Conservation (phyloP, 257 asterid species). For the Solanum neorickii region DNA sequence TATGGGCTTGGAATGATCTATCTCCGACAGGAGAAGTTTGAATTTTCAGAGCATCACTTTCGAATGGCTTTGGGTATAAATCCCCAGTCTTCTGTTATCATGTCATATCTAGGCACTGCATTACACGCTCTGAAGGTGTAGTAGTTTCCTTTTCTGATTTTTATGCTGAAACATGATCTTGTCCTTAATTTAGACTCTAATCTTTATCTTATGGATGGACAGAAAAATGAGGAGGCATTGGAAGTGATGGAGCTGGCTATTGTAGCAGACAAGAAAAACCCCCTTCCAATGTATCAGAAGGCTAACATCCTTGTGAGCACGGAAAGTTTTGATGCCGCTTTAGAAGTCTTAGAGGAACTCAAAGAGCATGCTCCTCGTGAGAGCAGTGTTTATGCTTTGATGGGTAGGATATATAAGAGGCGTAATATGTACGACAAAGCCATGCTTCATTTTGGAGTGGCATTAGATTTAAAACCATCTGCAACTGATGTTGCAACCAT, state of each 20-base stretch:
- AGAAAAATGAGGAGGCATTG: conserved; percentile 75
- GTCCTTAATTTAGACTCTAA: not conserved
- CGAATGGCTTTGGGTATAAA: conserved; percentile 82
- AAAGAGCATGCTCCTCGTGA: conserved; percentile 87
- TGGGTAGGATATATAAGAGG: conserved; percentile 88
- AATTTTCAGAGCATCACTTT: conserved; percentile 89
- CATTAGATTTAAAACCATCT: conserved; percentile 91
- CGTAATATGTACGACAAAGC: conserved; percentile 61
- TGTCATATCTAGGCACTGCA: conserved; percentile 91
- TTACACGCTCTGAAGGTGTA: conserved; percentile 78
- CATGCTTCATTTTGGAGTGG: conserved; percentile 92
- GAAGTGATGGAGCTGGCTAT: conserved; percentile 88
- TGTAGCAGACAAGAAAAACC: conserved; percentile 87
- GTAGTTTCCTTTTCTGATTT: not conserved
- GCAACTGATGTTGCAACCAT: conserved; percentile 92
- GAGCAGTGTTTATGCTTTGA: conserved; percentile 85
- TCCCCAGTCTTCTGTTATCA: conserved; percentile 81
- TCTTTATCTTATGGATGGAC: conserved; percentile 8
- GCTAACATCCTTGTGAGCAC: conserved; percentile 85
- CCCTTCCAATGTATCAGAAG: conserved; percentile 90
- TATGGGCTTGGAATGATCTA: conserved; percentile 96
- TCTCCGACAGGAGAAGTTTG: conserved; percentile 87
- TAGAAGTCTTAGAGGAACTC: conserved; percentile 89
- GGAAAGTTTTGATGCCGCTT: conserved; percentile 73
- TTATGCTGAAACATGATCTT: not conserved